phyloP scores from a whole-genome alignment of 1,284 basidiomycete species.

The Tranzscheliella williamsii region DNA sequence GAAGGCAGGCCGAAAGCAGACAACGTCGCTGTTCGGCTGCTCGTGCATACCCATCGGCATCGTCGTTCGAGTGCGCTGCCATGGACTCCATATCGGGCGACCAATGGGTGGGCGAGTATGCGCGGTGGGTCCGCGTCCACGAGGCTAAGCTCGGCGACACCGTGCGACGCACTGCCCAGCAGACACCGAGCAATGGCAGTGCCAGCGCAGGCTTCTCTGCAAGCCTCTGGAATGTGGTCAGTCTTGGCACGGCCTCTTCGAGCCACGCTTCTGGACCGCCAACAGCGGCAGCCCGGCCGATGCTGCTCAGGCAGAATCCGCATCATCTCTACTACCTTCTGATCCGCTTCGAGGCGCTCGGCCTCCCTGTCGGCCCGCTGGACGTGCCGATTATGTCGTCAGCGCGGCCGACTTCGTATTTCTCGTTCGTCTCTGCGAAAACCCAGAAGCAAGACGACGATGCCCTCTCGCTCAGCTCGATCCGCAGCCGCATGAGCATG shows the following conservation, averaged over 20 bases:
- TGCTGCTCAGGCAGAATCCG: slow-evolving; percentile 71
- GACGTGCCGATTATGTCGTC: slow-evolving; percentile 67
- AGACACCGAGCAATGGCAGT: slow-evolving; percentile 2
- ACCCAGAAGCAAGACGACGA: slow-evolving; percentile 62
- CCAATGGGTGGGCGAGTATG: slow-evolving; percentile 44
- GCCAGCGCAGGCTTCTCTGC: slow-evolving; percentile 7
- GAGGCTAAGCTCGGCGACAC: slow-evolving; percentile 44
- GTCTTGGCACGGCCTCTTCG: slow-evolving; percentile 11
- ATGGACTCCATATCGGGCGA: slow-evolving; percentile 47
- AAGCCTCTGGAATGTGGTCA: slow-evolving; percentile 32
- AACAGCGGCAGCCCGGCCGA: slow-evolving; percentile 16
- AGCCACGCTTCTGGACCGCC: background rate
- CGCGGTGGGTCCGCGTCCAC: slow-evolving; percentile 44
- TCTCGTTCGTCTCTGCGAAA: slow-evolving; percentile 33
- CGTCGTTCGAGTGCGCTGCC: too few relatives aligned
- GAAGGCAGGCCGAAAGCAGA: too few relatives aligned
- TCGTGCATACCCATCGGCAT: too few relatives aligned
- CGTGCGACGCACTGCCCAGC: background rate
- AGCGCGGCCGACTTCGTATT: slow-evolving; percentile 66
- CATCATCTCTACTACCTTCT: slow-evolving; percentile 86
- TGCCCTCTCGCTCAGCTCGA: slow-evolving; percentile 74
- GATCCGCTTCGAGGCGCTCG: slow-evolving; percentile 79
- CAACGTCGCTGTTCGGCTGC: too few relatives aligned
- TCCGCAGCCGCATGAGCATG: slow-evolving; percentile 75
- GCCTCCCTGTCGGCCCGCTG: slow-evolving; percentile 73